Percentiles rank a stretch among this genome's conserved stretches.
These are phyloP conservation scores for Aspergillus chevalieri DNA, from an alignment of 2,329 filamentous ascomycete genomes.

Conservation along the genomic window DNA sequence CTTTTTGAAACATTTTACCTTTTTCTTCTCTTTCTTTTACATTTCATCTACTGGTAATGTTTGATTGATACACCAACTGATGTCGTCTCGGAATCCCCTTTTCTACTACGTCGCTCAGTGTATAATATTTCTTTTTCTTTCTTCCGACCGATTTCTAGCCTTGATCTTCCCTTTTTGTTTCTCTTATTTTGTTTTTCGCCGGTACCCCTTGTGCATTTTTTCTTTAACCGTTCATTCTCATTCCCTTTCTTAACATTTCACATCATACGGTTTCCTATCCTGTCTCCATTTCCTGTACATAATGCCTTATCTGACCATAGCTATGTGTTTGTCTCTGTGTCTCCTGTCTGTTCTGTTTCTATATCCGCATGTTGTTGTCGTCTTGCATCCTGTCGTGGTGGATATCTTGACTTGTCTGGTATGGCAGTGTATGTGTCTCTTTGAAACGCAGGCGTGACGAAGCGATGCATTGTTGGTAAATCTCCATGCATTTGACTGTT, in stretches of 20 bases:
- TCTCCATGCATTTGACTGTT: conserved; percentile 6
- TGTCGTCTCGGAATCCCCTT: conserved; percentile 21
- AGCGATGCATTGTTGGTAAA: conserved; percentile 9
- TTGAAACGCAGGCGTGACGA: conserved; percentile 21
- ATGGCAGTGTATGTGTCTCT: conserved; percentile 19
- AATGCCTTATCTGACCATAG: conserved; percentile 5
- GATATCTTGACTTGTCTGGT: conserved; percentile 4
- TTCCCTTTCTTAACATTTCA: too few species aligned
- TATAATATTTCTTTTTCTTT: conserved; percentile 21
- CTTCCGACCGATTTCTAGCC: not conserved
- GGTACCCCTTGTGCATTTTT: too few species aligned
- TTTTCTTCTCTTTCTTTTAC: not conserved
- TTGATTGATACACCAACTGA: conserved; percentile 29
- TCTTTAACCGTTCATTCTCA: too few species aligned
- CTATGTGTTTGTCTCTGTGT: conserved; percentile 10
- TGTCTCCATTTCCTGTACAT: too few species aligned
- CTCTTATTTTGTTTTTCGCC: too few species aligned
- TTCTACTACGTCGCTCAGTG: conserved; percentile 9
- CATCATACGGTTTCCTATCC: too few species aligned
- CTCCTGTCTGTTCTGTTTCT: conserved; percentile 1
- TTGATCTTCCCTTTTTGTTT: too few species aligned
- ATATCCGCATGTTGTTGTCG: not conserved
- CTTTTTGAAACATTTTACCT: not conserved
- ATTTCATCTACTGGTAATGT: conserved; percentile 4
- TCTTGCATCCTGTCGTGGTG: conserved; percentile 7